A percentile compares a stretch with the other conserved stretches of the same genome.
phyloP scores from a whole-genome alignment of 2,329 filamentous ascomycete species.

The Colletotrichum sp. region DNA sequence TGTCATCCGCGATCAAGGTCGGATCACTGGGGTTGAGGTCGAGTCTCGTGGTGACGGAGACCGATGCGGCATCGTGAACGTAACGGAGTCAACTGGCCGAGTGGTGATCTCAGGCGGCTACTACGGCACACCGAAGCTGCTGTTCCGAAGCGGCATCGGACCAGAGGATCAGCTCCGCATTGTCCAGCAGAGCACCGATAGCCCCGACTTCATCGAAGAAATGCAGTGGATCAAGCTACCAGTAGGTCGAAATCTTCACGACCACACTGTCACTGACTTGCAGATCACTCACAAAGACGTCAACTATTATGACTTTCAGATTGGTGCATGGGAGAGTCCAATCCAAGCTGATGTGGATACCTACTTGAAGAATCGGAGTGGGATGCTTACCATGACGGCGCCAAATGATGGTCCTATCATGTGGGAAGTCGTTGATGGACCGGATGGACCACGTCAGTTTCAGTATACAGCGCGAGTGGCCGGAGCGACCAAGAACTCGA shows the following conservation, averaged over 20 bases:
- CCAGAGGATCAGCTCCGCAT: not conserved
- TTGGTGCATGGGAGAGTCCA: not conserved
- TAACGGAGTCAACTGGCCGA: not conserved
- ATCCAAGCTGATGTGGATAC: not conserved
- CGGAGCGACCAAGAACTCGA: not conserved
- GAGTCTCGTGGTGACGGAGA: not conserved
- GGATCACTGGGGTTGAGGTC: not conserved
- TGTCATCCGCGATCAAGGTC: not conserved
- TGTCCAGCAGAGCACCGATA: not conserved
- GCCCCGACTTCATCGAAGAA: not conserved
- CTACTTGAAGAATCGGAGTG: not conserved
- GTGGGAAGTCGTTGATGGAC: not conserved
- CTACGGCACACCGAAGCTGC: not conserved
- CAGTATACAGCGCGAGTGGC: not conserved
- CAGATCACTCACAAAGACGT: not conserved
- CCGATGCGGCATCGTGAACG: not conserved
- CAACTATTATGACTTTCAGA: not conserved
- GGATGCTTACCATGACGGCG: not conserved
- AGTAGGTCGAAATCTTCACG: not conserved
- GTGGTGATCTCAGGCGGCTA: not conserved
- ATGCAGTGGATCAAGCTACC: not conserved
- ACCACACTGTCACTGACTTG: not conserved
- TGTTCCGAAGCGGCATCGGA: not conserved
- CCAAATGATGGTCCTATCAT: not conserved
- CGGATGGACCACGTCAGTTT: not conserved